phyloP scores from a whole-genome alignment of 352 stramenopile species.

The Phytophthora hybrid region DNA sequence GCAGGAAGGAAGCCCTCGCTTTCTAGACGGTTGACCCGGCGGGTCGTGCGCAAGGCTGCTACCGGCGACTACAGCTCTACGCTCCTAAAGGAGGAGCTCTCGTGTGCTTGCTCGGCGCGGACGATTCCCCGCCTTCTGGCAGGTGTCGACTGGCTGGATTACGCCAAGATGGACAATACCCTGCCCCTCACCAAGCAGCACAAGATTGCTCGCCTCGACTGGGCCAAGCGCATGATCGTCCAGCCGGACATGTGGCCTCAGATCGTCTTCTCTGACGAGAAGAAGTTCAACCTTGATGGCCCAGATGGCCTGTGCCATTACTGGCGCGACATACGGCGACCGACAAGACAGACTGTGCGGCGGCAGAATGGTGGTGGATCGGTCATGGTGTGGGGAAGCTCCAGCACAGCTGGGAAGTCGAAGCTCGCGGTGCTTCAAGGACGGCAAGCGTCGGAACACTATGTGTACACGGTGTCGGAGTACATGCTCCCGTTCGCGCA shows the following conservation, averaged over 20 bases:
- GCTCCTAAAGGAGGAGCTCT: not conserved
- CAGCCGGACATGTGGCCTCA: constrained; percentile 10
- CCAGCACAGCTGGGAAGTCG: no score
- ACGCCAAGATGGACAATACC: constrained; percentile 11
- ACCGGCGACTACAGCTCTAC: not conserved
- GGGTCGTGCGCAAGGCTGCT: not conserved
- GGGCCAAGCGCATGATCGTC: not conserved
- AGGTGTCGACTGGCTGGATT: constrained; percentile 5
- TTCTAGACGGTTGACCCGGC: no score
- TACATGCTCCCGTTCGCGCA: constrained; percentile 9
- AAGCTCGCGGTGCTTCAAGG: no score
- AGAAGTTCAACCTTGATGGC: constrained; percentile 23
- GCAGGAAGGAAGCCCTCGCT: no score
- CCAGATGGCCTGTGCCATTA: constrained; percentile 19
- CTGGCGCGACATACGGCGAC: constrained; percentile 12
- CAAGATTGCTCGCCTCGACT: constrained; percentile 8
- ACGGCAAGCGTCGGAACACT: not conserved
- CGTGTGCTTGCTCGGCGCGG: not conserved
- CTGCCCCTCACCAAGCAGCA: constrained; percentile 6
- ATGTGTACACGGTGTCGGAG: constrained; percentile 23
- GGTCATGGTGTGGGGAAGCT: no score
- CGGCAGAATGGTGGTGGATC: no score
- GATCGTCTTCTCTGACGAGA: constrained; percentile 20
- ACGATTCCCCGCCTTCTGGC: constrained; percentile 4
- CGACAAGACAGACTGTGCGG: not conserved